Evolutionary conservation across 2,329 filamentous ascomycete species (phyloP).

Genomic region (Xylaria arbuscula): DNA sequence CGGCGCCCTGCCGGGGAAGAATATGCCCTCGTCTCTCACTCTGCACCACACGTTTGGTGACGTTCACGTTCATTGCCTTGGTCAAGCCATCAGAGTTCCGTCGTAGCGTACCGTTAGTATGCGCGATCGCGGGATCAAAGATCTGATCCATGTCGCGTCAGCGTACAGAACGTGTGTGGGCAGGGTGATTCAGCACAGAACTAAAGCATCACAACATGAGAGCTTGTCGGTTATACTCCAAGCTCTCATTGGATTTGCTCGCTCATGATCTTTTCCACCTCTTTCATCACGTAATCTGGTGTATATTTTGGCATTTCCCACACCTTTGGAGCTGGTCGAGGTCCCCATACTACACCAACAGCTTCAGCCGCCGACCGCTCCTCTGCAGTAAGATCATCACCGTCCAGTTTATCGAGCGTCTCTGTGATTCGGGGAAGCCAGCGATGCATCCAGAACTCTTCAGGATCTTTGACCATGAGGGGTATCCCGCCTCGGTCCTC

Average conservation of each 20-base stretch:
- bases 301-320: neutral
- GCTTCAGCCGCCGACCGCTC: conserved; percentile 20
- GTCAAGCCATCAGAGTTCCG: neutral
- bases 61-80: no score
- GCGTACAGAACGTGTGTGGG: neutral
- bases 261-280: conserved; percentile 23
- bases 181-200: neutral
- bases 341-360: conserved; percentile 25
- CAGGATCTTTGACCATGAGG: conserved; percentile 20
- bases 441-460: conserved; percentile 21
- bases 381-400: conserved; percentile 15
- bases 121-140: neutral
- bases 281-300: conserved; percentile 7
- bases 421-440: conserved; percentile 28
- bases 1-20: no score
- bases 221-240: neutral
- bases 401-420: conserved; percentile 8
- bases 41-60: no score
- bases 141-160: neutral
- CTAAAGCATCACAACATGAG: neutral
- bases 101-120: neutral
- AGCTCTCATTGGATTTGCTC: neutral
- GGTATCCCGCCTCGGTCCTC: conserved; percentile 17
- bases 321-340: neutral
- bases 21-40: no score